Percentiles rank a stretch among this genome's conserved stretches.
These are phyloP conservation scores for Lyophyllum atratum DNA, from an alignment of 768 basidiomycete species.

Conservation along the genomic window DNA sequence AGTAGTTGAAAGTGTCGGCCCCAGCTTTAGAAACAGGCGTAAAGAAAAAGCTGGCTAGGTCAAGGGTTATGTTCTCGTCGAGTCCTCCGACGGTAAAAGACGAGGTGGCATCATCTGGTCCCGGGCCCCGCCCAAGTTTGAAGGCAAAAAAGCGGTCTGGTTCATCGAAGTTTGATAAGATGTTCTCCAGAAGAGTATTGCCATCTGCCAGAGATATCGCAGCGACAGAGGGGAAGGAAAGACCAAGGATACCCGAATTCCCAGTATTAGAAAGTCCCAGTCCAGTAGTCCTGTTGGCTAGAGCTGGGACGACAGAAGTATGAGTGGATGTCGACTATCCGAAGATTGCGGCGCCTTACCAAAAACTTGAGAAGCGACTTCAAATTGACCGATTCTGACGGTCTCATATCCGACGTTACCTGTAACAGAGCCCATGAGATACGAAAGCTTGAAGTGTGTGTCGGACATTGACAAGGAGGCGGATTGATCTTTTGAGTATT, in stretches of 20 bases:
- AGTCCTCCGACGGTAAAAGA: slow-evolving; percentile 55
- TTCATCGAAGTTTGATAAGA: slow-evolving; percentile 43
- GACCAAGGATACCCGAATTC: slow-evolving; percentile 42
- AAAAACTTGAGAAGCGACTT: slow-evolving; percentile 44
- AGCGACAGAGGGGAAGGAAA: slow-evolving; percentile 49
- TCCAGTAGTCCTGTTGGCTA: slow-evolving; percentile 41
- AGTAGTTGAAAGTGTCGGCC: slow-evolving; percentile 47
- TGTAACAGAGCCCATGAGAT: slow-evolving; percentile 51
- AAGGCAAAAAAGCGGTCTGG: slow-evolving; percentile 49
- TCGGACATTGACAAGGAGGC: slow-evolving; percentile 31
- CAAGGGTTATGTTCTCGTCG: slow-evolving; percentile 37
- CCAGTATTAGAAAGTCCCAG: slow-evolving; percentile 46
- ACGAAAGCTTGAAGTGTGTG: slow-evolving; percentile 43
- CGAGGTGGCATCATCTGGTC: slow-evolving; percentile 28
- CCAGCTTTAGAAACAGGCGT: slow-evolving; percentile 41
- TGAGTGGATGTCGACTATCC: not conserved
- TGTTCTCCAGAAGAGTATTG: slow-evolving; percentile 46
- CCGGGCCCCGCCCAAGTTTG: slow-evolving; percentile 41
- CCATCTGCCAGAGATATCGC: slow-evolving; percentile 47
- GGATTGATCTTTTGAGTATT: slow-evolving; percentile 36
- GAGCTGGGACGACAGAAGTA: slow-evolving; percentile 5
- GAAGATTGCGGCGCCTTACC: not conserved
- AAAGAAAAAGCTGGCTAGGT: slow-evolving; percentile 32
- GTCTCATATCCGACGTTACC: slow-evolving; percentile 50
- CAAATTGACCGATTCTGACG: slow-evolving; percentile 44